phyloP scores from a whole-genome alignment of 208 protist genomes.

The Wallacemonas sp. region DNA sequence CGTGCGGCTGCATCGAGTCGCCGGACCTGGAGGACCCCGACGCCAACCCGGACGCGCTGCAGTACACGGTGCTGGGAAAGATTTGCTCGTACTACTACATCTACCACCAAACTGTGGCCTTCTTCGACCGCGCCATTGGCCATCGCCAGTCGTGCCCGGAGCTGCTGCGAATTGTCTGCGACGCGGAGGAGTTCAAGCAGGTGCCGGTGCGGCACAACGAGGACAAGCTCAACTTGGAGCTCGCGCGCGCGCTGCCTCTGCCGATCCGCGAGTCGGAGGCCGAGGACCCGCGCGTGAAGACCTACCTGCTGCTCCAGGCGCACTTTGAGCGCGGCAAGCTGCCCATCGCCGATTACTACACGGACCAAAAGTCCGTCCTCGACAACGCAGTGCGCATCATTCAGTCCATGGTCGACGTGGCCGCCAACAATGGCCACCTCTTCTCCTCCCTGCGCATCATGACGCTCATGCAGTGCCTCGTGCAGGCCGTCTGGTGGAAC shows the following conservation, averaged over 20 bases:
- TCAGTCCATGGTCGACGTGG: conserved; percentile 95
- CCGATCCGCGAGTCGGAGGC: conserved; percentile 64
- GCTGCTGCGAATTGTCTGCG: conserved; percentile 87
- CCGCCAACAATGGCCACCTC: conserved; percentile 94
- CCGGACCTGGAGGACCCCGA: conserved; percentile 49
- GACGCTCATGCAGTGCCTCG: conserved; percentile 95
- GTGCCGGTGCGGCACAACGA: conserved; percentile 99
- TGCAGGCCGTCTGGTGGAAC: conserved; percentile 93
- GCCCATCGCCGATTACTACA: conserved; percentile 98
- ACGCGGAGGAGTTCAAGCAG: conserved; percentile 96
- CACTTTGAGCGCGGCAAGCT: conserved; percentile 93
- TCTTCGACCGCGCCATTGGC: conserved; percentile 89
- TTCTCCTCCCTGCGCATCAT: conserved; percentile 87
- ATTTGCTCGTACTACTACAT: conserved; percentile 99
- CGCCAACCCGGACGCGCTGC: conserved; percentile 64
- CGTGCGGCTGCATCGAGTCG: conserved; percentile 82
- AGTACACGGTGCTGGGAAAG: conserved; percentile 93
- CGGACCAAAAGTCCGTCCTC: conserved; percentile 97
- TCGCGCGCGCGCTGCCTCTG: conserved; percentile 71
- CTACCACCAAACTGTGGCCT: conserved; percentile 91
- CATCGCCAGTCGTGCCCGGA: conserved; percentile 53
- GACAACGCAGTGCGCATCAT: conserved; percentile 98
- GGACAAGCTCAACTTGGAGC: conserved; percentile 95
- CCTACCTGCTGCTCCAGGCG: conserved; percentile 97
- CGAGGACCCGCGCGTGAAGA: conserved; percentile 96